A percentile compares a stretch with the other conserved stretches of the same genome.
Evolutionary conservation across 192 early-diverging fungal species (phyloP).

Genomic region (Rhizoclosmatium sp.): DNA sequence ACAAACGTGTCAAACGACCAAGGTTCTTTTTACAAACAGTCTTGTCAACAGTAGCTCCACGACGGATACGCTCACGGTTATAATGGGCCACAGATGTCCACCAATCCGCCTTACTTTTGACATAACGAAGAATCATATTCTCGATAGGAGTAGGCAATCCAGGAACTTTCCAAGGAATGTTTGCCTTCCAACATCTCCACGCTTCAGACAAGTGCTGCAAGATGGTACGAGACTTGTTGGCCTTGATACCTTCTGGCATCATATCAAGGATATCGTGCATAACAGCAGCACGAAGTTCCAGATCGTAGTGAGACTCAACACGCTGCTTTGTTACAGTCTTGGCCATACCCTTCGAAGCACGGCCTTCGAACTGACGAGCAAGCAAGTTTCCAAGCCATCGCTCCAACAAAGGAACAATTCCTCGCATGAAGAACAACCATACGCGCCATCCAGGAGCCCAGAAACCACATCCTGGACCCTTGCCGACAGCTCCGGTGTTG

Average conservation of each 20-base stretch:
- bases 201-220: slow-evolving; percentile 96
- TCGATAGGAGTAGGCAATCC: slow-evolving; percentile 97
- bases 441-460: slow-evolving; percentile 99
- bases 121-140: slow-evolving; percentile 99
- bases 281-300: slow-evolving; percentile 97
- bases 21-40: slow-evolving; percentile 98
- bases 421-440: slow-evolving; percentile 99
- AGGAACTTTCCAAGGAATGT: slow-evolving; percentile 99
- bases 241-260: slow-evolving; percentile 99
- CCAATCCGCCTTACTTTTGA: slow-evolving; percentile 99
- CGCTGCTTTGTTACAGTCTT: slow-evolving; percentile 99
- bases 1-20: slow-evolving; percentile 96
- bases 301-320: slow-evolving; percentile 97
- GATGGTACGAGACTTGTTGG: slow-evolving; percentile 94
- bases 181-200: slow-evolving; percentile 95
- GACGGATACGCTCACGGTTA: slow-evolving; percentile 97
- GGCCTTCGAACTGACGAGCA: slow-evolving; percentile 98
- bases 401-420: slow-evolving; percentile 95
- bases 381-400: slow-evolving; percentile 98
- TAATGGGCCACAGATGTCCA: slow-evolving; percentile 99
- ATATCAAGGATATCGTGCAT: slow-evolving; percentile 99
- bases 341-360: slow-evolving; percentile 95
- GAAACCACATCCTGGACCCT: slow-evolving; percentile 98
- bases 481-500: slow-evolving; percentile 96
- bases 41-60: slow-evolving; percentile 99